Conservation (phyloP, 257 asterid genomes). For the Phtheirospermum japonicum region DNA sequence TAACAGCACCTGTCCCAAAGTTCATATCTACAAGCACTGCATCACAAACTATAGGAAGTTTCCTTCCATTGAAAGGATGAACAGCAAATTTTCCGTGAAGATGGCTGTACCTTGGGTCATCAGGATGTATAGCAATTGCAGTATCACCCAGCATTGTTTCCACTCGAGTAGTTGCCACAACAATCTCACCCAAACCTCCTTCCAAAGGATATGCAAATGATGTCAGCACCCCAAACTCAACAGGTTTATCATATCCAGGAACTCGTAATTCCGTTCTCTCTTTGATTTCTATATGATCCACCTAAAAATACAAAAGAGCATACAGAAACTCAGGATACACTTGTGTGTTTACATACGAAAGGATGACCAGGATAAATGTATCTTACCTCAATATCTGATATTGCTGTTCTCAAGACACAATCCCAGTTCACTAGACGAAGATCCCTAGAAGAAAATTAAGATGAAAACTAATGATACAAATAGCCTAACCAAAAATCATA, state of each 20-base stretch:
- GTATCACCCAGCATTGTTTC: conserved; percentile 99
- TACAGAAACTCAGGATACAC: conserved; percentile 21
- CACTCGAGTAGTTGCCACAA: conserved; percentile 94
- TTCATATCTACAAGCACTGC: conserved; percentile 77
- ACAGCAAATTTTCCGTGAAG: conserved; percentile 80
- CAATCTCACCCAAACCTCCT: conserved; percentile 77
- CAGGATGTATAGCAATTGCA: conserved; percentile 93
- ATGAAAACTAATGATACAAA: background rate
- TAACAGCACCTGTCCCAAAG: conserved; percentile 98
- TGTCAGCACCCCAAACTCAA: conserved; percentile 90
- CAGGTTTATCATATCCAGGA: conserved; percentile 74
- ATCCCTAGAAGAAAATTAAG: conserved; percentile 50
- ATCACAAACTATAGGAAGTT: conserved; percentile 89
- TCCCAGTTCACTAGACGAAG: conserved; percentile 96
- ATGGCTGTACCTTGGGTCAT: conserved; percentile 74
- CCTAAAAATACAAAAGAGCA: conserved; percentile 47
- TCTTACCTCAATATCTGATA: conserved; percentile 92
- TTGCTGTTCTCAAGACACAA: conserved; percentile 84
- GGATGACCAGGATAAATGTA: conserved; percentile 4
- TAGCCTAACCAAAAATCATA: conserved; percentile 6
- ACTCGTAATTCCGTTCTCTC: conserved; percentile 65
- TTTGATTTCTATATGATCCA: conserved; percentile 71
- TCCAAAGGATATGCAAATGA: conserved; percentile 96
- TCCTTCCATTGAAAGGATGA: conserved; percentile 89
- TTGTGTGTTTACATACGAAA: conserved; percentile 10